These are phyloP conservation scores for Capsicum chinense DNA, from an alignment of 257 asterid species.

Conservation along the genomic window DNA sequence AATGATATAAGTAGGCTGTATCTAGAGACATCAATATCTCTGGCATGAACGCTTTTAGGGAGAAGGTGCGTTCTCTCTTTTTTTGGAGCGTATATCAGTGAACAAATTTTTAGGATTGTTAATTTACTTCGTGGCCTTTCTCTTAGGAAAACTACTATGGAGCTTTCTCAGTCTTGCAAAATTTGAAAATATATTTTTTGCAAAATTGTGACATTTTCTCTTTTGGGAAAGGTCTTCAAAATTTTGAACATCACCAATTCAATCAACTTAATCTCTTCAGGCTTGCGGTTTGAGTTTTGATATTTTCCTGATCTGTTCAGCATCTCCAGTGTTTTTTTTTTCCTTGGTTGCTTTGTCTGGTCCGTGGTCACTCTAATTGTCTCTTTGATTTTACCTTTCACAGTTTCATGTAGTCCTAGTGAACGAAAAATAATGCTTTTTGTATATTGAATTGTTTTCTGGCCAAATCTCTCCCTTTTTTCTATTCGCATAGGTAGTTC, in stretches of 20 bases:
- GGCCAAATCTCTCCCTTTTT: not conserved
- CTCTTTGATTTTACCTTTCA: not conserved
- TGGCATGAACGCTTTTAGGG: not conserved
- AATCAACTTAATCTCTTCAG: not conserved
- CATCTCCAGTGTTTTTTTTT: not conserved
- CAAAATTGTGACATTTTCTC: not conserved
- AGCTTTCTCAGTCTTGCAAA: not conserved
- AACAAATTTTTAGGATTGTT: not conserved
- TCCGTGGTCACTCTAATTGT: constrained; percentile 2
- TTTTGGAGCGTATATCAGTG: not conserved
- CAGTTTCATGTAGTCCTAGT: not conserved
- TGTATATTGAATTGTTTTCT: not conserved
- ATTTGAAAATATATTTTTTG: not conserved
- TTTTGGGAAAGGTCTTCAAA: not conserved
- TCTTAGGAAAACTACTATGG: not conserved
- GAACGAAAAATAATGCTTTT: not conserved
- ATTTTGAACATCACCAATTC: not conserved
- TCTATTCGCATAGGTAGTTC: not conserved
- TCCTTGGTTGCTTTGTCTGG: not conserved
- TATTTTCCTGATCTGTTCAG: constrained; percentile 12
- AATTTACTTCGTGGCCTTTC: not conserved
- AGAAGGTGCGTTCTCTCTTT: not conserved
- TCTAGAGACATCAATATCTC: not conserved
- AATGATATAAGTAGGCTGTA: not conserved
- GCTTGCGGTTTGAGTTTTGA: not conserved